Percentiles rank a stretch among this genome's conserved stretches.
Conservation (phyloP, 805 yeast genomes). For the Candida piceae region DNA sequence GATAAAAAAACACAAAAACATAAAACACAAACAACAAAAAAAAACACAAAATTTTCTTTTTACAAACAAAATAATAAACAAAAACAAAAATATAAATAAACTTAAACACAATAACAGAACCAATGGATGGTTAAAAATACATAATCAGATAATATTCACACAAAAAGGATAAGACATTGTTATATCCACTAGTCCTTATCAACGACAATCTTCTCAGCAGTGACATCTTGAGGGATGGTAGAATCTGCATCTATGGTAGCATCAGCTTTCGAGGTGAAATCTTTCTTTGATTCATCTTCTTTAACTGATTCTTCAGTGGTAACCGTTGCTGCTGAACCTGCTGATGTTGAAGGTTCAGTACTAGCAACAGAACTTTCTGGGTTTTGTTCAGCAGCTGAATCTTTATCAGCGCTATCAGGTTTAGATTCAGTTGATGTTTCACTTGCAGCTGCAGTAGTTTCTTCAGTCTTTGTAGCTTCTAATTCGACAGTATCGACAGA, state of each 20-base stretch:
- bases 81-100: too few relatives aligned
- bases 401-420: slow-evolving; percentile 6
- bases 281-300: not conserved
- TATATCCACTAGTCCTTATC: too few relatives aligned
- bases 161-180: too few relatives aligned
- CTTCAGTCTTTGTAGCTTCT: too few relatives aligned
- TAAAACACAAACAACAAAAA: too few relatives aligned
- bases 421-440: slow-evolving; percentile 1
- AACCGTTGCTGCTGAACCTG: not conserved
- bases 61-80: not conserved
- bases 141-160: too few relatives aligned
- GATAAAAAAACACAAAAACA: too few relatives aligned
- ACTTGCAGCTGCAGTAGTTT: too few relatives aligned
- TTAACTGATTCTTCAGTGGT: not conserved
- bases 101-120: not conserved
- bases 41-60: too few relatives aligned
- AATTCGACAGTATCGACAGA: slow-evolving; percentile 10
- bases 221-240: slow-evolving; percentile 45
- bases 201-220: slow-evolving; percentile 15
- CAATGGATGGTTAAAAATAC: not conserved
- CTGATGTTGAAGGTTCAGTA: not conserved
- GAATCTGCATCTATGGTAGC: slow-evolving; percentile 42
- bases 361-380: not conserved
- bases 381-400: slow-evolving; percentile 5
- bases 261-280: slow-evolving; percentile 1